Evolutionary conservation across 768 basidiomycete species (phyloP).

Genomic region (Trametes elegans): DNA sequence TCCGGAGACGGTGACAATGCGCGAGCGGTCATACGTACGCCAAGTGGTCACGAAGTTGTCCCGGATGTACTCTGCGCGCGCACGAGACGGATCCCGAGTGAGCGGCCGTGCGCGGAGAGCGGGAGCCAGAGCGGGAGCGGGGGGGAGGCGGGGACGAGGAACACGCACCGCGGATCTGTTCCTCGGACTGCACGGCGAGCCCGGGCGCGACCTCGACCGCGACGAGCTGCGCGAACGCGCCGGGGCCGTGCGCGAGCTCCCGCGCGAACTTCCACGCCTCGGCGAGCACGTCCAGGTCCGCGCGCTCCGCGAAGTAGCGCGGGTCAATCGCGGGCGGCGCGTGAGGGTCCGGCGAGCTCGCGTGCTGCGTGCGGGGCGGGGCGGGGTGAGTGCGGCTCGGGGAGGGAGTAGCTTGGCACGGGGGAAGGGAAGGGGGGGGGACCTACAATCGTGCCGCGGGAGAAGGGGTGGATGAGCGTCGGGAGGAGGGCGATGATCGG

Average conservation of each 20-base stretch:
- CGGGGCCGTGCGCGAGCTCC: conserved; percentile 13
- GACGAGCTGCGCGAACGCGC: conserved; percentile 10
- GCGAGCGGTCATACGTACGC: conserved; percentile 10
- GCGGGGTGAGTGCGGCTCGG: too few relatives aligned
- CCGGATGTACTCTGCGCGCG: conserved; percentile 8
- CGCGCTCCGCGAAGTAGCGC: conserved; percentile 29
- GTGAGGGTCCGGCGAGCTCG: conserved; percentile 23
- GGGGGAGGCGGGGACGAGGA: too few relatives aligned
- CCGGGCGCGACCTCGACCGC: conserved; percentile 15
- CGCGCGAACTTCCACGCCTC: conserved; percentile 29
- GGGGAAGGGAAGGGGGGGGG: background rate
- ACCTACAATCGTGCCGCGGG: conserved; percentile 32
- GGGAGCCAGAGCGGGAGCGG: too few relatives aligned
- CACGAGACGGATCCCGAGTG: too few relatives aligned
- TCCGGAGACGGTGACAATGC: too few relatives aligned
- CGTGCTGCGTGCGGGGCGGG: conserved; percentile 17
- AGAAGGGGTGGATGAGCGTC: conserved; percentile 28
- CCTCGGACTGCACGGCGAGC: conserved; percentile 6
- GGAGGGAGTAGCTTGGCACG: background rate
- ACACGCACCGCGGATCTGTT: conserved; percentile 10
- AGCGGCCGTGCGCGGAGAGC: too few relatives aligned
- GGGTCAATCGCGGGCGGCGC: conserved; percentile 29
- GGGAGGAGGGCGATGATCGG: conserved; percentile 15
- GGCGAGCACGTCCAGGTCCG: conserved; percentile 28
- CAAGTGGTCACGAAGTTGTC: conserved; percentile 9